Conservation (phyloP, 2,329 filamentous ascomycete genomes). For the Whalleya microplaca region DNA sequence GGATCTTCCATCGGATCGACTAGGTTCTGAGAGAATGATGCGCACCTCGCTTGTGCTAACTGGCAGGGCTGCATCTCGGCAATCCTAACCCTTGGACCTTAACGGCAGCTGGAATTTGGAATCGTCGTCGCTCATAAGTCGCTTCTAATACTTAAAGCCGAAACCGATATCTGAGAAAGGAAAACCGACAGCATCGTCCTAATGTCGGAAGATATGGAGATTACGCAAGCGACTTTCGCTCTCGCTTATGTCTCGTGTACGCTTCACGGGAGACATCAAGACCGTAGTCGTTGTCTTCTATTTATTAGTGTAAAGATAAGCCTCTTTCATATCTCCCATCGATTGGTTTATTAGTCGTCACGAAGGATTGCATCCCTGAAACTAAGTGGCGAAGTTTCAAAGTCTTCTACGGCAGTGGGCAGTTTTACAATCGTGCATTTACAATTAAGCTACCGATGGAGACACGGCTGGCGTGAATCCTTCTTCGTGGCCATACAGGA, state of each 20-base stretch:
- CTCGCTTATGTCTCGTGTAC: not conserved
- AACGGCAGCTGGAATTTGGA: not conserved
- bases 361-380: not conserved
- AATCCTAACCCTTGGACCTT: too few species aligned
- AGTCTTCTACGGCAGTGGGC: not conserved
- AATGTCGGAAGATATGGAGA: not conserved
- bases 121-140: too few species aligned
- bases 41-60: too few species aligned
- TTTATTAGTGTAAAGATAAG: not conserved
- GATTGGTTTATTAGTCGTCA: not conserved
- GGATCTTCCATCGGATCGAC: too few species aligned
- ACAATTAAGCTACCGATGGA: slow-evolving; percentile 8
- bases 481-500: not conserved
- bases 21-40: too few species aligned
- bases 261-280: too few species aligned
- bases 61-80: too few species aligned
- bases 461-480: slow-evolving; percentile 9
- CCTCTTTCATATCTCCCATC: not conserved
- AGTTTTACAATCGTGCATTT: not conserved
- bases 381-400: slow-evolving; percentile 9
- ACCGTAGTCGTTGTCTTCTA: too few species aligned
- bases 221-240: slow-evolving; percentile 29
- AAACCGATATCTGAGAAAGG: not conserved
- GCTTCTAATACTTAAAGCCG: not conserved
- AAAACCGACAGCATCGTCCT: not conserved